A percentile compares a stretch with the other conserved stretches of the same genome.
These are phyloP conservation scores for Coemansia javaensis DNA, from an alignment of 192 early-diverging fungal species.

Conservation along the genomic window DNA sequence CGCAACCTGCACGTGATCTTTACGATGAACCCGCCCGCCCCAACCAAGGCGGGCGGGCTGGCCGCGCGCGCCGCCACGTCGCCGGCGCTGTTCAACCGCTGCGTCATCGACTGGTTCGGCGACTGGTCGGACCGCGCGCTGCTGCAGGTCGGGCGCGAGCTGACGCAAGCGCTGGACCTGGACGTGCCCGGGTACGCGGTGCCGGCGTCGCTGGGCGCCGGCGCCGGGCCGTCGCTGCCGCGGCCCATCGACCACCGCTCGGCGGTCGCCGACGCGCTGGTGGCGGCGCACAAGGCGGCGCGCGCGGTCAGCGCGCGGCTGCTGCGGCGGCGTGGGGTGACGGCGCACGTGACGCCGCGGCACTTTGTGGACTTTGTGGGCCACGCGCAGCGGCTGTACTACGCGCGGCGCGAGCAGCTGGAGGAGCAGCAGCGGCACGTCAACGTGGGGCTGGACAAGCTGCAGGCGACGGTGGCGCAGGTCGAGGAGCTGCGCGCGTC, in stretches of 20 bases:
- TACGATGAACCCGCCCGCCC: constrained; percentile 99
- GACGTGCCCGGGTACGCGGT: constrained; percentile 64
- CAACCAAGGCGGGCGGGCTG: constrained; percentile 66
- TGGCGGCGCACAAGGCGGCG: constrained; percentile 88
- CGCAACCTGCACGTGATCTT: constrained; percentile 98
- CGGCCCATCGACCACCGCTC: constrained; percentile 74
- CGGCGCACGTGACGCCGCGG: constrained; percentile 90
- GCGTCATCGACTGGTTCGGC: constrained; percentile 99
- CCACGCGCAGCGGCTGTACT: constrained; percentile 85
- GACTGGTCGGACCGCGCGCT: constrained; percentile 98
- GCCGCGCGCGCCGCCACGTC: constrained; percentile 93
- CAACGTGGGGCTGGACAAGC: constrained; percentile 94
- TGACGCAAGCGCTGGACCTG: constrained; percentile 85
- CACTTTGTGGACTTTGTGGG: constrained; percentile 98
- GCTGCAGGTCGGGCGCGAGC: constrained; percentile 97
- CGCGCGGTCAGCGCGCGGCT: constrained; percentile 81
- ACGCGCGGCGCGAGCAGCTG: constrained; percentile 88
- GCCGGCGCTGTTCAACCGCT: constrained; percentile 99
- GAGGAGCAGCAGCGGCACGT: constrained; percentile 99
- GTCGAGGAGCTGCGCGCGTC: constrained; percentile 89
- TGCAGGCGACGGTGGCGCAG: constrained; percentile 89
- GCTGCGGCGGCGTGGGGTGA: constrained; percentile 71
- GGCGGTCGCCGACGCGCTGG: constrained; percentile 86
- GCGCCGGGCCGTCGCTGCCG: constrained; percentile 66
- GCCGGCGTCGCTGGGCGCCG: constrained; percentile 70